Evolutionary conservation across 2,329 filamentous ascomycete species (phyloP), one percentile per base, ranked within the genome.

Genomic region (Aspergillus hiratsukae): DNA sequence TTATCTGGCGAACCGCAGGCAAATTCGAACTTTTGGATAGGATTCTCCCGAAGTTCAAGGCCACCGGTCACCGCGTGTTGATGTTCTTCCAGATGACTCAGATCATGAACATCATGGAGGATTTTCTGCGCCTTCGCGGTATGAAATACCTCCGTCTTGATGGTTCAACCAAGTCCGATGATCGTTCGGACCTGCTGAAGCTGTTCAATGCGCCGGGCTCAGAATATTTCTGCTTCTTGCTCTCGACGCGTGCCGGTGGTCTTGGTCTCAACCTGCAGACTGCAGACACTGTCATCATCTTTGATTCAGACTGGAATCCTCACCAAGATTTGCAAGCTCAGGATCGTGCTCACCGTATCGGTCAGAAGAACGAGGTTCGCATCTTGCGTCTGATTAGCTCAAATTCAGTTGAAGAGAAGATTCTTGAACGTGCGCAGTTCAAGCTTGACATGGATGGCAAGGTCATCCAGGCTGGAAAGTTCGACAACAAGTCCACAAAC

Each of bases 31-130:
- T 99, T 29, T 81, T 99, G 27, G 94, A 99, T 72, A 84, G 94
- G 52, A 82, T 99, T 59, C 75, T 99, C 61, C 94, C 94, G 49
- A 99, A 99, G 76, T 97, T 99, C 75, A 85, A 90, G 65, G 87
- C 83, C 3, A 92, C 90, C 1, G 91, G 91, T 17, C 94, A 99
- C 84, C 89, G 94, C 75, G 91, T 97, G 28, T 81, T 99, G 73
- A 97, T 99, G 89, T 99, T 99, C 83, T 99, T 99, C 82, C 94
- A 99, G 74, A 99, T 99, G 94, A 99, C 94, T 3, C 92, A 96
- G 60, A 99, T 99, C 72, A 99, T 99, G 94, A 96, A 99, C 76
- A 99, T 99, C 69, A 97, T 99, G 94, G 94, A 99, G 67, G 94
- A 99, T 72, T 99, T 96, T 73, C 77, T 99, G 60, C 88, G 93